Evolutionary conservation across 345 rosid species (phyloP), one percentile per base, ranked within the genome.

Genomic region (Hibiscus mutabilis): DNA sequence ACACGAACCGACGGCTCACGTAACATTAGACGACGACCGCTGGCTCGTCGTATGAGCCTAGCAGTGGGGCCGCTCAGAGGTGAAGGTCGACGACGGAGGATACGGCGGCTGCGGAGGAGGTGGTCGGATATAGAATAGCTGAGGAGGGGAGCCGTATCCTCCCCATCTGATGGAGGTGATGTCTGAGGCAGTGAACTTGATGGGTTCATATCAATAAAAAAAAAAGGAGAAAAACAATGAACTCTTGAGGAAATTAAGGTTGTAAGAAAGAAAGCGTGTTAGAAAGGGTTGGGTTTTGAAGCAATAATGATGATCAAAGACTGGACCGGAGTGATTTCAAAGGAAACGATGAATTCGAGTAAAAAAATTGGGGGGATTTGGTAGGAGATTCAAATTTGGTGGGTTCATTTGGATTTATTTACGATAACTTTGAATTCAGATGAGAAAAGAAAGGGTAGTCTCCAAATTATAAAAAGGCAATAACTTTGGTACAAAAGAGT

Each of bases 1-100:
- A 53, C 57, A n/a, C 21, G 57, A n/a, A 53, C 22, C 22, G 57
- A 53, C 24, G 57, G 90, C 68, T 82, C 93, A 0, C 91, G 84
- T 4, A 93, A 86, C 96, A 90, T 84, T 91, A 91, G 68, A 35
- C 86, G 81, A 0, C 96, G 90, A 77, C 90, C 83, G 66, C 93
- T 89, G 7, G 97, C 90, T 4, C 86, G 87, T 35, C 97, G 90
- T 16, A 93, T 80, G 68, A 91, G 79, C 55, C 96, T 79, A 13
- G 89, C 84, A 1, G 92, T 89, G 0, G 87, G 83, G 1, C 87
- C 91, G 0, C 87, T 85, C 22, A 91, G 74, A 3, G 81, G 88
- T 5, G 86, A 87, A 15, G 84, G 86, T 2, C 91, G 85, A 5
- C 74, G 86, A 18, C 87, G 87, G 63, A 84, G 75, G 71, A 75